Percentiles rank a stretch among this genome's conserved stretches.
Evolutionary conservation across 306 rosid genomes (phyloP).

Genomic region (Begonia peltatifolia): DNA sequence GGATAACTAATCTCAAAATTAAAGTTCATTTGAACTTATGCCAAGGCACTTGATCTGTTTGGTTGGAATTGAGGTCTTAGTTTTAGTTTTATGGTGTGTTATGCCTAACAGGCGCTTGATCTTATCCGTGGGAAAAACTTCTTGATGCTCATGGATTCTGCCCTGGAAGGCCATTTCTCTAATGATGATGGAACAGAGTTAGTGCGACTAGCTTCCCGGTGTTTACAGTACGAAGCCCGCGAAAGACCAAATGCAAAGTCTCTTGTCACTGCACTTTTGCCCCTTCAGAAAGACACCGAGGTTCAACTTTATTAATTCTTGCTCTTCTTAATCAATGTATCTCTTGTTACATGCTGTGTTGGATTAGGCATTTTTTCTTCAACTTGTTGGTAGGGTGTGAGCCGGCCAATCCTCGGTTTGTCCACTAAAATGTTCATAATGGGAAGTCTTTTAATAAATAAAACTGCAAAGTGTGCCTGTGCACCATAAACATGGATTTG

Average conservation of each 20-base stretch:
- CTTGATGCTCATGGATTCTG: background rate
- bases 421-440: too few relatives aligned
- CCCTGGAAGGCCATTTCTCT: constrained; percentile 1
- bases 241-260: background rate
- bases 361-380: too few relatives aligned
- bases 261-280: background rate
- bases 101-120: background rate
- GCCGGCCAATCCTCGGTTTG: too few relatives aligned
- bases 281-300: background rate
- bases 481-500: too few relatives aligned
- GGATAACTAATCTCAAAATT: background rate
- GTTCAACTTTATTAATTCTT: background rate
- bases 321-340: too few relatives aligned
- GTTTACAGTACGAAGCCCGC: constrained; percentile 2
- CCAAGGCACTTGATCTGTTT: too few relatives aligned
- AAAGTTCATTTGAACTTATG: background rate
- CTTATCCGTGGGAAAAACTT: background rate
- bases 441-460: too few relatives aligned
- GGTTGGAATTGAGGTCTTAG: background rate
- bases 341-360: too few relatives aligned
- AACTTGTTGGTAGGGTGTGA: too few relatives aligned
- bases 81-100: background rate
- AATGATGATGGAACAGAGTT: constrained; percentile 1
- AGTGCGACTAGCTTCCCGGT: constrained; percentile 1
- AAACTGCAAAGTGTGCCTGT: too few relatives aligned